Base-by-base conservation (phyloP, 768 basidiomycete species). In the Leccinellum luteum region DNA sequence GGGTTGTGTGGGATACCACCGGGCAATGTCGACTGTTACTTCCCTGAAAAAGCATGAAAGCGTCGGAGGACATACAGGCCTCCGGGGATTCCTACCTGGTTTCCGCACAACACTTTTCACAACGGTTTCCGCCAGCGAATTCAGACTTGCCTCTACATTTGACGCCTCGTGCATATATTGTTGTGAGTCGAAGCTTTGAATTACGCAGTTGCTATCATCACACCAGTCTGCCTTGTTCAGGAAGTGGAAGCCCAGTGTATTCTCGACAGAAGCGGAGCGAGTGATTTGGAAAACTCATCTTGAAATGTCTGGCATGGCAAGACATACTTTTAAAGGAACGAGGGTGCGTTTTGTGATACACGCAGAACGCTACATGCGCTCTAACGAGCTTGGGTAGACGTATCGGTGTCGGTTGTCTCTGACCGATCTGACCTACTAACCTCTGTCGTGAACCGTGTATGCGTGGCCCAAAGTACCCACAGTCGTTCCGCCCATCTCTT, bases 81-180 rank as follows among this genome's bases (percentile, higher is more conserved):
- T 21, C 27, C 6, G 45, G 50, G 44, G 48, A 61, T 23, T 25
- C 48, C 19, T 28, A 56, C 50, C 69, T 48, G 23, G 68, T 72
- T 51, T 62, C 54, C 2, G 64, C 27, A 1, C 1, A 38, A 64
- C 57, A 17, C 52, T 63, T 12, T 63, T 43, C 0, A 58, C 63
- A 3, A 66, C 68, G 2, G 64, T 65, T n/a, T 71, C 65, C 13
- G 58, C 64, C 3, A 75, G 54, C 7, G 30, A 28, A 3, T 56
- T 41, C 2, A 75, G 62, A 38, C 35, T 38, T 14, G 61, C 66
- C 0, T 68, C 66, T 17, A 66, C 32, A 52, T 76, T 76, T 0
- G 68, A 59, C 0, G 49, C 45, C 23, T 60, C 51, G 7, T 60
- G 15, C 6, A 10, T 15, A n/a, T n/a, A n/a, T 35, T 15, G 15